These are phyloP conservation scores for Fraxinus angustifolia DNA, from an alignment of 305 asterid species.

Conservation along the genomic window DNA sequence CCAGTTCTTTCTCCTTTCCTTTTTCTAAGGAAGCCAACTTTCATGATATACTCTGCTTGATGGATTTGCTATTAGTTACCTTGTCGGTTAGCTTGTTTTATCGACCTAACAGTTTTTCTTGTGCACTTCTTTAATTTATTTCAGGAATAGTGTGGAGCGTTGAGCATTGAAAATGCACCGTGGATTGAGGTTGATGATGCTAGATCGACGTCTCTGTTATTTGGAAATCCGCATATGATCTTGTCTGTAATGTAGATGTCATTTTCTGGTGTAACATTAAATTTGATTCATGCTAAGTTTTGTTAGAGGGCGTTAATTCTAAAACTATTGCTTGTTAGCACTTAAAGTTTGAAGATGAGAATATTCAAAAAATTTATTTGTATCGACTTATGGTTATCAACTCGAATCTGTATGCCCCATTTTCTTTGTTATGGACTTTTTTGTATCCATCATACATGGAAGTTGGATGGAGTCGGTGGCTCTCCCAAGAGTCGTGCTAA, in stretches of 20 bases:
- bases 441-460: neutral
- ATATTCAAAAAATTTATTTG: neutral
- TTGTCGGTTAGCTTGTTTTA: neutral
- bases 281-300: neutral
- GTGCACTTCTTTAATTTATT: slow-evolving; percentile 6
- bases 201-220: neutral
- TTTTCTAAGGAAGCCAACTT: neutral
- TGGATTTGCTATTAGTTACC: neutral
- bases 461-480: neutral
- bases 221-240: neutral
- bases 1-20: neutral
- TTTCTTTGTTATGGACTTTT: neutral
- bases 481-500: neutral
- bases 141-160: slow-evolving; percentile 38
- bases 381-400: neutral
- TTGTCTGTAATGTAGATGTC: neutral
- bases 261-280: neutral
- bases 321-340: neutral
- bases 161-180: neutral
- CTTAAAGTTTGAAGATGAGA: neutral
- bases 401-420: neutral
- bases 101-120: neutral
- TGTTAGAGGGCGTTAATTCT: neutral
- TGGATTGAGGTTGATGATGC: neutral
- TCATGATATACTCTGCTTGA: neutral